Conservation (phyloP, 2,329 filamentous ascomycete genomes). For the Lecanicillium sp. region DNA sequence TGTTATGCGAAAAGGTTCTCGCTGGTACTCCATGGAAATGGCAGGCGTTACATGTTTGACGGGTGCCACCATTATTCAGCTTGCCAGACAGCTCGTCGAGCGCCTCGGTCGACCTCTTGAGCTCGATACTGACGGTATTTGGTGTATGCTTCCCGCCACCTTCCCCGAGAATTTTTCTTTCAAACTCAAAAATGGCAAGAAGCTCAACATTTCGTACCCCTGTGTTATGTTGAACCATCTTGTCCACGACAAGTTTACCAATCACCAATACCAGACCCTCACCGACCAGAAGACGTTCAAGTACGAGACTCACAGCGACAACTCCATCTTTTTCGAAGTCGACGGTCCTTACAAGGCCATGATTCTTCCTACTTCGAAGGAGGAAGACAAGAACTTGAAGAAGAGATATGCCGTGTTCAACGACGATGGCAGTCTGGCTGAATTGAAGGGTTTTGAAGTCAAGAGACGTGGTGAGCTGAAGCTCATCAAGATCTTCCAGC, state of each 20-base stretch:
- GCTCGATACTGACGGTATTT: slow-evolving; percentile 97
- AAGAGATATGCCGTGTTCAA: slow-evolving; percentile 99
- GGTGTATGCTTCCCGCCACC: slow-evolving; percentile 95
- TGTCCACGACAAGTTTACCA: slow-evolving; percentile 91
- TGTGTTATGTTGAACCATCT: slow-evolving; percentile 99
- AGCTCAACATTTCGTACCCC: slow-evolving; percentile 91
- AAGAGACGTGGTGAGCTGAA: slow-evolving; percentile 97
- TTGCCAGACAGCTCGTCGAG: slow-evolving; percentile 90
- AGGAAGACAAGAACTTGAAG: slow-evolving; percentile 99
- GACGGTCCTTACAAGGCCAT: slow-evolving; percentile 97
- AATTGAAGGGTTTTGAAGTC: slow-evolving; percentile 95
- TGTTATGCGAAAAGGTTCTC: slow-evolving; percentile 97
- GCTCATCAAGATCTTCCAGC: slow-evolving; percentile 99
- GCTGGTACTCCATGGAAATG: slow-evolving; percentile 99
- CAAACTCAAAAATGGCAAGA: slow-evolving; percentile 93
- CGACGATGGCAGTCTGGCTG: slow-evolving; percentile 88
- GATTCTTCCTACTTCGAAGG: slow-evolving; percentile 94
- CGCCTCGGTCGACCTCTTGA: slow-evolving; percentile 88
- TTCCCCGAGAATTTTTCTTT: slow-evolving; percentile 97
- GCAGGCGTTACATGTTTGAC: slow-evolving; percentile 96
- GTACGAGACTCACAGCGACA: slow-evolving; percentile 97
- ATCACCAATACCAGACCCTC: slow-evolving; percentile 93
- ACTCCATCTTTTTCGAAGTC: slow-evolving; percentile 99
- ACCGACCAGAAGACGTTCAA: slow-evolving; percentile 72
- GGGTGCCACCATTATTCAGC: slow-evolving; percentile 91